These are phyloP conservation scores for Dentipellis sp. DNA, from an alignment of 768 basidiomycete genomes.

Conservation along the genomic window DNA sequence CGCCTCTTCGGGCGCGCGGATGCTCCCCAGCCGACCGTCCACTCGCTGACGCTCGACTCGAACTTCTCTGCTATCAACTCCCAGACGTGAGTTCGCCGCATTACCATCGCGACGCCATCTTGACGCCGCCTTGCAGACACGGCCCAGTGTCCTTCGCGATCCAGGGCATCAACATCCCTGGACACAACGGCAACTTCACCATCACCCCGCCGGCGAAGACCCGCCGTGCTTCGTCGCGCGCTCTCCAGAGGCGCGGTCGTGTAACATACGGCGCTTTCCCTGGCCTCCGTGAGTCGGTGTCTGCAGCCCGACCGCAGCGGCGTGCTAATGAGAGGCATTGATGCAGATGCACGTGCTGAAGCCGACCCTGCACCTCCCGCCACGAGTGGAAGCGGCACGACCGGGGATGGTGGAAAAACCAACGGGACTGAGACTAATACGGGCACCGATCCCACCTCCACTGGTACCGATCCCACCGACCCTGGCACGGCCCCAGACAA, in stretches of 20 bases:
- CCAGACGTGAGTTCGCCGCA: background rate
- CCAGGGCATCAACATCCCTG: background rate
- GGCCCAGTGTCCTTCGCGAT: constrained; percentile 1
- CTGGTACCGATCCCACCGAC: background rate
- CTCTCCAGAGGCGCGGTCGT: no score
- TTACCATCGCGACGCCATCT: background rate
- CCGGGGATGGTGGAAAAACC: background rate
- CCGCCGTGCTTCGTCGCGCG: background rate
- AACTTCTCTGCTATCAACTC: background rate
- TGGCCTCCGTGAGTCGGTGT: no score
- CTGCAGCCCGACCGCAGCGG: no score
- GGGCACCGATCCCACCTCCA: background rate
- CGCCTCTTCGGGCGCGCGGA: background rate
- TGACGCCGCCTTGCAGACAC: background rate
- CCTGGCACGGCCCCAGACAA: no score
- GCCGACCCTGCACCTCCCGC: background rate
- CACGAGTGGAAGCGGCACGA: background rate
- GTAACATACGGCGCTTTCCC: no score
- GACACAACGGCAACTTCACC: background rate
- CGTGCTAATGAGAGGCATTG: no score
- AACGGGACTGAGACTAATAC: background rate
- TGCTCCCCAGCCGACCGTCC: background rate
- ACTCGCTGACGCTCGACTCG: background rate
- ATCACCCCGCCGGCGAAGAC: background rate
- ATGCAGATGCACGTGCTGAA: background rate